These are phyloP conservation scores for Hypoxylon sp. DNA, from an alignment of 2,329 filamentous ascomycete genomes.

Conservation along the genomic window DNA sequence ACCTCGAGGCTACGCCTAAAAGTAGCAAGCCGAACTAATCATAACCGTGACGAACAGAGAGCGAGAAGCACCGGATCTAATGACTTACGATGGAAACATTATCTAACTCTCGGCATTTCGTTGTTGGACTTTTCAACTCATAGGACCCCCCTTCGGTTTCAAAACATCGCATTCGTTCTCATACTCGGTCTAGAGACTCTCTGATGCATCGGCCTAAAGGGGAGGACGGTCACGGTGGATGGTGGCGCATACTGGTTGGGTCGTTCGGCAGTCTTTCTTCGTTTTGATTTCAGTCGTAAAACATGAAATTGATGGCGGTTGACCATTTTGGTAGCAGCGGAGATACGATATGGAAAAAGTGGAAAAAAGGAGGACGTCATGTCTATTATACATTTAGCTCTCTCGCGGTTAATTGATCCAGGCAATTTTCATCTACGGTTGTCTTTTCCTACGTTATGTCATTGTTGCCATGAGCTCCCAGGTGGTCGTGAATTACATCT, in stretches of 20 bases:
- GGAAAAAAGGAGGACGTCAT: conserved; percentile 10
- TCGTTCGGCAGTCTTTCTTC: conserved; percentile 42
- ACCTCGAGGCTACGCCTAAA: background rate
- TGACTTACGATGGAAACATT: conserved; percentile 40
- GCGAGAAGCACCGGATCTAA: conserved; percentile 54
- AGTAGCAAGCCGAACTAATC: conserved; percentile 47
- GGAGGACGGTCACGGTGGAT: conserved; percentile 47
- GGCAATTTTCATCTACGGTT: background rate
- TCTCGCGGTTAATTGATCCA: conserved; percentile 19
- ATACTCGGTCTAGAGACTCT: conserved; percentile 38
- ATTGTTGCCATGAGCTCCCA: background rate
- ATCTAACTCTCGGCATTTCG: conserved; percentile 30
- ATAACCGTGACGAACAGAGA: conserved; percentile 49
- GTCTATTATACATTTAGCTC: conserved; percentile 9
- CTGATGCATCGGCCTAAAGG: conserved; percentile 33
- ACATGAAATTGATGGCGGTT: conserved; percentile 28
- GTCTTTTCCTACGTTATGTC: background rate
- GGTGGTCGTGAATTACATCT: too few species aligned
- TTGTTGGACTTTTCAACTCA: conserved; percentile 30
- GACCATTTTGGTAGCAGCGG: conserved; percentile 22
- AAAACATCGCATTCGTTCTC: conserved; percentile 42
- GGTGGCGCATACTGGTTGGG: conserved; percentile 50
- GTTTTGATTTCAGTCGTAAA: conserved; percentile 38
- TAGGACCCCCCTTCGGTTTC: conserved; percentile 31
- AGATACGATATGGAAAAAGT: conserved; percentile 18